Conservation (phyloP, 1,139 yeast genomes). For the Yamadazyma kanchanaburiensis region DNA sequence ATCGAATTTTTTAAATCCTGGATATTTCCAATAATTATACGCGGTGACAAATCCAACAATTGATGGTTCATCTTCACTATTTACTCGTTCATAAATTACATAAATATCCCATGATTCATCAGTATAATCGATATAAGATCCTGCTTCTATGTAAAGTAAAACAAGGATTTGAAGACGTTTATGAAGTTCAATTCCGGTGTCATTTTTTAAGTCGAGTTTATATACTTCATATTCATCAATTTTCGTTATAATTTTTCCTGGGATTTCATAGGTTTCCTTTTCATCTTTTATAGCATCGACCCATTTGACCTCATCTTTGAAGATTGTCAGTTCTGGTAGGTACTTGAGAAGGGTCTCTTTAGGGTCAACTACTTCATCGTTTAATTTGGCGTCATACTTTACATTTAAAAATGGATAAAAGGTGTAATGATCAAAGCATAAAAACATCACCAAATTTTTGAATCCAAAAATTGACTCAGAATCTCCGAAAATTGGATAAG, state of each 20-base stretch:
- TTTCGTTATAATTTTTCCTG: conserved; percentile 40
- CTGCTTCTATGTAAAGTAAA: conserved; percentile 87
- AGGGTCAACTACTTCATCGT: conserved; percentile 49
- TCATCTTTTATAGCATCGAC: conserved; percentile 51
- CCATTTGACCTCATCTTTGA: conserved; percentile 69
- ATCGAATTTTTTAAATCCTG: conserved; percentile 59
- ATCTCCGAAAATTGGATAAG: conserved; percentile 93
- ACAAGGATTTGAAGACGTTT: conserved; percentile 75
- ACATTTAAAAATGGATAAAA: conserved; percentile 52
- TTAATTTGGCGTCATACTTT: conserved; percentile 51
- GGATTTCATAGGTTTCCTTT: conserved; percentile 38
- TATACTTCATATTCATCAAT: conserved; percentile 35
- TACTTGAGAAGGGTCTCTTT: conserved; percentile 49
- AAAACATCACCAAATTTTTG: conserved; percentile 53
- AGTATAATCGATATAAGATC: conserved; percentile 73
- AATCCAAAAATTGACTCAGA: conserved; percentile 88
- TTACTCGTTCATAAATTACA: conserved; percentile 44
- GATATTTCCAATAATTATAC: conserved; percentile 80
- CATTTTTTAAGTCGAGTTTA: conserved; percentile 37
- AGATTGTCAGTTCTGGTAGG: conserved; percentile 59
- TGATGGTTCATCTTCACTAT: conserved; percentile 24
- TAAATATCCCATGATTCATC: conserved; percentile 76
- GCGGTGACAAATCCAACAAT: conserved; percentile 81
- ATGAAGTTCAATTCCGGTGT: conserved; percentile 52
- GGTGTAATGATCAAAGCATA: conserved; percentile 47